Base-by-base conservation (phyloP, 345 rosid species). In the Heritiera littoralis region DNA sequence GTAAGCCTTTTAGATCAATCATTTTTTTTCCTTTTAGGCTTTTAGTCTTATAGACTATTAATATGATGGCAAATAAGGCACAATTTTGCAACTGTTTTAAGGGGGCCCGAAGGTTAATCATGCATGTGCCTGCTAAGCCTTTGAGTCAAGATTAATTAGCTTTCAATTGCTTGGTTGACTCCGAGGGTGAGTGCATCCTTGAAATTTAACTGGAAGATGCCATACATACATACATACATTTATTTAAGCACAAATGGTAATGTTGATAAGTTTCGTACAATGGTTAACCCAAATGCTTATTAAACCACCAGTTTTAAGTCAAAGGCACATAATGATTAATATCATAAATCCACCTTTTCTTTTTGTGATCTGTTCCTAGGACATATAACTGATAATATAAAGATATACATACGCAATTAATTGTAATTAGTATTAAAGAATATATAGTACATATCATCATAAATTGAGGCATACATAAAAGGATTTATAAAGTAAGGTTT, bases 1-100 rank as follows among this genome's bases (percentile, higher is more conserved):
- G 64, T 72, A 18, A 35, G 49, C 49, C 76, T 72, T 54, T 72
- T 72, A 54, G 49, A 38, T 55, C 64, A 72, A 72, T 72, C 49
- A 35, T 35, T 72, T 72, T 54, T 6, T 2, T 12, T 5, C 1
- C 2, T 28, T 48, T 32, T 32, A 72, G 59, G 28, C 75, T 56
- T 48, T 32, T 32, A 72, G 59, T 15, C 75, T 56, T 72, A 17
- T n/a, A 52, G 64, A 0, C 45, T 49, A 51, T 14, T 28, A 20
- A 59, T 9, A 23, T 13, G 5, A 13, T 59, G 14, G 23, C 1
- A 58, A 59, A 3, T 71, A 15, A 48, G 51, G 54, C 18, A 49
- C 43, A 71, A 70, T 2, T 71, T 71, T 15, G 13, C 60, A 49
- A 51, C 74, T 51, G 75, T 71, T 71, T 49, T 30, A 71, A 49